Evolutionary conservation across 192 early-diverging fungal genomes (phyloP).

Genomic region (Linderina pennispora): DNA sequence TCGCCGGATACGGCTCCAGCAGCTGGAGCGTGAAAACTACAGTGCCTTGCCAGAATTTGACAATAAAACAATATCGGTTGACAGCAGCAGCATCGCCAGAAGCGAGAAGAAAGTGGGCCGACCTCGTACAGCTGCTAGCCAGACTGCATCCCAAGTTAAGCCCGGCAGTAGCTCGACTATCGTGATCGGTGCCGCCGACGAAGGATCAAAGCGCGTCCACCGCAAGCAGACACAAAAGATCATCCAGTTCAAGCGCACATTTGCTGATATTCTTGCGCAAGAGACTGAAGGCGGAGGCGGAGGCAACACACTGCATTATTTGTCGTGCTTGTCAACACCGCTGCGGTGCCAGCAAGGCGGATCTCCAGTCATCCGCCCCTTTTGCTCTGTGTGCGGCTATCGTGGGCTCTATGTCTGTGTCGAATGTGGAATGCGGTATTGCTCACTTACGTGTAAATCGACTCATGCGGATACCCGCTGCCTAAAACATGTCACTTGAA

Average conservation of each 20-base stretch:
- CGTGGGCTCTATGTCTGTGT: constrained; percentile 54
- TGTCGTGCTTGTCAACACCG: too few species aligned
- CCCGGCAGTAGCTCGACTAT: constrained; percentile 7
- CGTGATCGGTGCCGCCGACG: constrained; percentile 11
- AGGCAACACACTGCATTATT: background rate
- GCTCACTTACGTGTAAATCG: constrained; percentile 51
- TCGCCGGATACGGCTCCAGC: constrained; percentile 22
- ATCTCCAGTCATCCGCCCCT: too few species aligned
- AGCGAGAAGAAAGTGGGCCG: constrained; percentile 1
- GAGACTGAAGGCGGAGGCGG: constrained; percentile 5
- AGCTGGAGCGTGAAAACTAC: constrained; percentile 38
- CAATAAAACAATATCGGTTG: constrained; percentile 5
- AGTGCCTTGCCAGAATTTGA: constrained; percentile 32
- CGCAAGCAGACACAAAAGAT: constrained; percentile 25
- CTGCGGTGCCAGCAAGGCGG: too few species aligned
- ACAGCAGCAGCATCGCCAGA: background rate
- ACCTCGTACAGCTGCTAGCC: too few species aligned
- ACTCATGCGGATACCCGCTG: constrained; percentile 60
- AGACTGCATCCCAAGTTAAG: too few species aligned
- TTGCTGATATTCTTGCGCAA: constrained; percentile 17
- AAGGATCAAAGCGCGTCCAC: constrained; percentile 20
- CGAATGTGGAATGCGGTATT: constrained; percentile 62
- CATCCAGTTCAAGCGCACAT: constrained; percentile 8
- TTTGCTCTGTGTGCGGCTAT: constrained; percentile 66
- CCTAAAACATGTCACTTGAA: constrained; percentile 30